Percentiles rank a stretch among this genome's conserved stretches.
These are phyloP conservation scores for Epichloe coenophiala DNA, from an alignment of 2,329 filamentous ascomycete species.

Conservation along the genomic window DNA sequence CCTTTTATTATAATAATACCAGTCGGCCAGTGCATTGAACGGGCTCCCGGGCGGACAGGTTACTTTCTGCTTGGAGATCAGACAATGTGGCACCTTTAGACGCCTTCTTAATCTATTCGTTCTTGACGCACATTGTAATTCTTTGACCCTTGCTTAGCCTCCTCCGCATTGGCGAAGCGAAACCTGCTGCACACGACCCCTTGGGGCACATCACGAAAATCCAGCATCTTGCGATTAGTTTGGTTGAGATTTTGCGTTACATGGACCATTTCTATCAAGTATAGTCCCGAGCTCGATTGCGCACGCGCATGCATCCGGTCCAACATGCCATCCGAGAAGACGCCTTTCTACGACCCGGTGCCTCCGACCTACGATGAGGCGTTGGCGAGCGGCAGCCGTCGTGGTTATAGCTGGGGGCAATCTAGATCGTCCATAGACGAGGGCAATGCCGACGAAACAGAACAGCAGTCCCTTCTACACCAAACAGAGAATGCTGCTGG, in stretches of 20 bases:
- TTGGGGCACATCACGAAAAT: background rate
- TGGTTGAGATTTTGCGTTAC: background rate
- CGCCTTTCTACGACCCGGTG: constrained; percentile 29
- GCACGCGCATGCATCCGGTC: background rate
- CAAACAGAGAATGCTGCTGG: constrained; percentile 30
- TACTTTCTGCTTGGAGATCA: background rate
- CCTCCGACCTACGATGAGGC: constrained; percentile 31
- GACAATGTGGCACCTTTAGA: constrained; percentile 1
- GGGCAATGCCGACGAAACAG: constrained; percentile 55
- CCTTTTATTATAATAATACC: background rate
- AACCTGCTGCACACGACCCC: background rate
- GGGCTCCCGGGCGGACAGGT: background rate
- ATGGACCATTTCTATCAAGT: background rate
- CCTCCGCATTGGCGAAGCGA: background rate
- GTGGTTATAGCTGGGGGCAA: constrained; percentile 18
- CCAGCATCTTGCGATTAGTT: background rate
- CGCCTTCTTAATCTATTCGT: background rate
- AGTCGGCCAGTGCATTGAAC: background rate
- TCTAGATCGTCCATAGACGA: constrained; percentile 29
- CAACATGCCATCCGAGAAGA: constrained; percentile 25
- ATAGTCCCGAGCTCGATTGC: background rate
- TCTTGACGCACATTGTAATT: background rate
- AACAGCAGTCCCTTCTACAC: constrained; percentile 63
- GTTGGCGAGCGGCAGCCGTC: constrained; percentile 22
- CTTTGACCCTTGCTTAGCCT: background rate